phyloP scores from a whole-genome alignment of 495 filamentous ascomycete genomes.

The Podospora fimiseda region DNA sequence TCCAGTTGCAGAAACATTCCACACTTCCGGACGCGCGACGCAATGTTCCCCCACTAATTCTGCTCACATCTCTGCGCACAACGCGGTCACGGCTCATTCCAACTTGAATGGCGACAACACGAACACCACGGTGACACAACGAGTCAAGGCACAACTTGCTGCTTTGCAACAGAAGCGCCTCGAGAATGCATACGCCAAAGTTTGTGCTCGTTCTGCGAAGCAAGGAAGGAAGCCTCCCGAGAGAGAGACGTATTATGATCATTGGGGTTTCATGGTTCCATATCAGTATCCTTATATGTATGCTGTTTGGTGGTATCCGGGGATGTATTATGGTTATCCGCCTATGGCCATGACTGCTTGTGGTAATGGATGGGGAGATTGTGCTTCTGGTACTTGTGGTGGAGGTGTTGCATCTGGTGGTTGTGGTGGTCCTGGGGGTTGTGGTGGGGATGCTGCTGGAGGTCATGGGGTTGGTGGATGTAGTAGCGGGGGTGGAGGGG shows the following conservation, averaged over 20 bases:
- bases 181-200: slow-evolving; percentile 57
- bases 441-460: slow-evolving; percentile 41
- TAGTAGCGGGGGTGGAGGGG: slow-evolving; percentile 34
- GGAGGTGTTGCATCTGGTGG: slow-evolving; percentile 32
- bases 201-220: slow-evolving; percentile 54
- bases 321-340: slow-evolving; percentile 29
- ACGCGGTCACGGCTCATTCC: slow-evolving; percentile 43
- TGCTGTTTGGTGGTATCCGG: slow-evolving; percentile 26
- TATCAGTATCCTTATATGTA: slow-evolving; percentile 33
- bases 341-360: slow-evolving; percentile 30
- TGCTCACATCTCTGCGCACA: slow-evolving; percentile 71
- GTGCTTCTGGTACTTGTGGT: slow-evolving; percentile 22
- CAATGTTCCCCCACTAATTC: slow-evolving; percentile 50
- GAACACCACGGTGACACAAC: background rate
- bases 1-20: slow-evolving; percentile 41
- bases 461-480: slow-evolving; percentile 46
- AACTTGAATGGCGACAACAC: no score
- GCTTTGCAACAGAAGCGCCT: slow-evolving; percentile 43
- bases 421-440: slow-evolving; percentile 28
- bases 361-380: slow-evolving; percentile 12
- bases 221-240: slow-evolving; percentile 47
- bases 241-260: slow-evolving; percentile 47
- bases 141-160: slow-evolving; percentile 47
- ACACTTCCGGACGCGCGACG: slow-evolving; percentile 47
- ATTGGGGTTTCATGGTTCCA: slow-evolving; percentile 48